Percentiles rank a stretch among this genome's conserved stretches.
phyloP scores from a whole-genome alignment of 2,329 filamentous ascomycete species.

The Beauveria sp. region DNA sequence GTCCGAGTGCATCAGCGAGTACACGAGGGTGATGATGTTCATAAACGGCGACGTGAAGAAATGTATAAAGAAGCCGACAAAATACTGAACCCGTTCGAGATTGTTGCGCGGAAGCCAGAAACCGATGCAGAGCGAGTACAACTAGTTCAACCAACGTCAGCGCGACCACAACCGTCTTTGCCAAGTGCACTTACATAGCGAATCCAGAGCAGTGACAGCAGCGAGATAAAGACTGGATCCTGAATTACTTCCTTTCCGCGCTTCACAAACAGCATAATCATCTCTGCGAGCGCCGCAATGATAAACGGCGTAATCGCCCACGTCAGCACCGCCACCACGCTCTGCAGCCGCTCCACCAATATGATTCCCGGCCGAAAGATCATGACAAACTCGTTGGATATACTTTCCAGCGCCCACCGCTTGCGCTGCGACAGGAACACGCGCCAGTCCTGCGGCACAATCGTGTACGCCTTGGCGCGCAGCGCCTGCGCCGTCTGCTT shows the following conservation, averaged over 20 bases:
- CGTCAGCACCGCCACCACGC: slow-evolving; percentile 37
- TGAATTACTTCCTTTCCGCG: slow-evolving; percentile 25
- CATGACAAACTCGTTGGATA: slow-evolving; percentile 41
- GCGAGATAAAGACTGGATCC: slow-evolving; percentile 28
- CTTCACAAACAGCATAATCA: slow-evolving; percentile 27
- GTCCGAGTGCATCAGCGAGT: slow-evolving; percentile 34
- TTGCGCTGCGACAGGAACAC: slow-evolving; percentile 42
- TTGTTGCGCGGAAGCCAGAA: slow-evolving; percentile 34
- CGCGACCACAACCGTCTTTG: not conserved
- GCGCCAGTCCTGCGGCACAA: slow-evolving; percentile 35
- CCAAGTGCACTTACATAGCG: slow-evolving; percentile 29
- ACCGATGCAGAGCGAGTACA: slow-evolving; percentile 34
- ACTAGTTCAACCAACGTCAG: slow-evolving; percentile 15
- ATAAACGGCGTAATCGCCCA: slow-evolving; percentile 39
- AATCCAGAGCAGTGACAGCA: slow-evolving; percentile 29
- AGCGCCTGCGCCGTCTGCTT: slow-evolving; percentile 39
- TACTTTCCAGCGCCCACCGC: slow-evolving; percentile 40
- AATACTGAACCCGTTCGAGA: slow-evolving; percentile 30
- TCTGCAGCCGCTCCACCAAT: slow-evolving; percentile 35
- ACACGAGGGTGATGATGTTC: slow-evolving; percentile 34
- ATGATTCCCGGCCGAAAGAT: slow-evolving; percentile 35
- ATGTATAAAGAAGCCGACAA: slow-evolving; percentile 30
- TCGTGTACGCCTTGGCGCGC: slow-evolving; percentile 37
- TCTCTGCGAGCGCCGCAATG: slow-evolving; percentile 30
- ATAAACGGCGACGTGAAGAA: slow-evolving; percentile 32